These are phyloP conservation scores for Termitomyces sp. DNA, from an alignment of 768 basidiomycete species.

Conservation along the genomic window DNA sequence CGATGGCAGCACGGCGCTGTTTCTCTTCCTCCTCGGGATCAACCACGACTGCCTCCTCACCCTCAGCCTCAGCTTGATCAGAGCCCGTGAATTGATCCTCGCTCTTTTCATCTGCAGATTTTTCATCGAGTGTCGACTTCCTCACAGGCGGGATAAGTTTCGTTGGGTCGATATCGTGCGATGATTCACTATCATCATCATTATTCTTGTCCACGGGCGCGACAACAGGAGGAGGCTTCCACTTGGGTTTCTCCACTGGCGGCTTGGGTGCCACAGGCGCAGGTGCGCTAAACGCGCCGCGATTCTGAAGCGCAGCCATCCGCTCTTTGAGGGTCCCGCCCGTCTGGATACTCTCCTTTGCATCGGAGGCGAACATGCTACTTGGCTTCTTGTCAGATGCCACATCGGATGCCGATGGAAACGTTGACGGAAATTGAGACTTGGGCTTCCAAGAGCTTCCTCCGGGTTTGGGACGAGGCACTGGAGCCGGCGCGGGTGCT, in stretches of 20 bases:
- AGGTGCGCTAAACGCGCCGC: slow-evolving; percentile 70
- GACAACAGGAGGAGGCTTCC: slow-evolving; percentile 73
- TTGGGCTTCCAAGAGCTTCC: slow-evolving; percentile 72
- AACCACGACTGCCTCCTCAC: slow-evolving; percentile 23
- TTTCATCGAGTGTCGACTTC: slow-evolving; percentile 15
- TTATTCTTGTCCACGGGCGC: slow-evolving; percentile 39
- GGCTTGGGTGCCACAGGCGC: slow-evolving; percentile 51
- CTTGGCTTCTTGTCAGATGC: slow-evolving; percentile 24
- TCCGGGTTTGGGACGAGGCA: slow-evolving; percentile 62
- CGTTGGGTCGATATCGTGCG: slow-evolving; percentile 18
- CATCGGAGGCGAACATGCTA: slow-evolving; percentile 81
- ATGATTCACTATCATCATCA: slow-evolving; percentile 36
- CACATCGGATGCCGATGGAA: slow-evolving; percentile 23
- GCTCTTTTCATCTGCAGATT: slow-evolving; percentile 2
- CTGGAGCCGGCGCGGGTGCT: slow-evolving; percentile 31
- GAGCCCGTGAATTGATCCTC: neutral
- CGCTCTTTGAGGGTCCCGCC: slow-evolving; percentile 85
- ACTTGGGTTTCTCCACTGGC: slow-evolving; percentile 68
- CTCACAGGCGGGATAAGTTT: slow-evolving; percentile 28
- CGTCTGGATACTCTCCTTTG: slow-evolving; percentile 78
- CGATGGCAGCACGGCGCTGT: slow-evolving; percentile 80
- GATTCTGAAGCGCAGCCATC: slow-evolving; percentile 90
- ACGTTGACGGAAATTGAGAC: slow-evolving; percentile 44
- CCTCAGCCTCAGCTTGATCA: slow-evolving; percentile 19
- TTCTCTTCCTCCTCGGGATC: slow-evolving; percentile 70